These are phyloP conservation scores for Monilinia fructigena DNA, from an alignment of 2,329 filamentous ascomycete species.

Conservation along the genomic window DNA sequence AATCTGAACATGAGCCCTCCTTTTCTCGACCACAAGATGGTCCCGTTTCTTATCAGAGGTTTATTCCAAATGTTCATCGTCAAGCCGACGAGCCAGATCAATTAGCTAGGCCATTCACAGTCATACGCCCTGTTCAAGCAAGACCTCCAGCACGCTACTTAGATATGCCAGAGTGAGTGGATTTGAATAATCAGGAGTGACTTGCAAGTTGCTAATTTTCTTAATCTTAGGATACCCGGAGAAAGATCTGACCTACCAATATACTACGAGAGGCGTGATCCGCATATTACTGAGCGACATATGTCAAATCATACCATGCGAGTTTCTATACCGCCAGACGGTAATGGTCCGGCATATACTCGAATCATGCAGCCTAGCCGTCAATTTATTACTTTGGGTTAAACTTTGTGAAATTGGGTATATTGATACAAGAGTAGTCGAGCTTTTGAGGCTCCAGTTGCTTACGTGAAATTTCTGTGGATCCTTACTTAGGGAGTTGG, in stretches of 20 bases:
- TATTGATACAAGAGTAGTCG: not conserved
- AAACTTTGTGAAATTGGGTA: not conserved
- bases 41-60: conserved; percentile 31
- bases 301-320: conserved; percentile 12
- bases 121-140: conserved; percentile 27
- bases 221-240: conserved; percentile 23
- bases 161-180: conserved; percentile 37
- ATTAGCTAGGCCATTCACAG: conserved; percentile 29
- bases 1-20: conserved; percentile 35
- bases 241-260: conserved; percentile 25
- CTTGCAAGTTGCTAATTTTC: conserved; percentile 29
- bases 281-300: conserved; percentile 14
- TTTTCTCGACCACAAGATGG: conserved; percentile 30
- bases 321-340: conserved; percentile 17
- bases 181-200: not conserved
- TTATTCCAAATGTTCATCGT: conserved; percentile 26
- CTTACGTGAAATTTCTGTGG: not conserved
- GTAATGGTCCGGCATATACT: conserved; percentile 21
- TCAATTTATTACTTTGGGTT: conserved; percentile 31
- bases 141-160: conserved; percentile 34
- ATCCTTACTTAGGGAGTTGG: not conserved
- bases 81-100: conserved; percentile 25
- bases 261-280: conserved; percentile 24
- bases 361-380: conserved; percentile 27
- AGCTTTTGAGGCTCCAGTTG: no score